Evolutionary conservation across 2,329 filamentous ascomycete genomes (phyloP), one percentile per base, ranked within the genome.

Genomic region (Scorias spongiosa): DNA sequence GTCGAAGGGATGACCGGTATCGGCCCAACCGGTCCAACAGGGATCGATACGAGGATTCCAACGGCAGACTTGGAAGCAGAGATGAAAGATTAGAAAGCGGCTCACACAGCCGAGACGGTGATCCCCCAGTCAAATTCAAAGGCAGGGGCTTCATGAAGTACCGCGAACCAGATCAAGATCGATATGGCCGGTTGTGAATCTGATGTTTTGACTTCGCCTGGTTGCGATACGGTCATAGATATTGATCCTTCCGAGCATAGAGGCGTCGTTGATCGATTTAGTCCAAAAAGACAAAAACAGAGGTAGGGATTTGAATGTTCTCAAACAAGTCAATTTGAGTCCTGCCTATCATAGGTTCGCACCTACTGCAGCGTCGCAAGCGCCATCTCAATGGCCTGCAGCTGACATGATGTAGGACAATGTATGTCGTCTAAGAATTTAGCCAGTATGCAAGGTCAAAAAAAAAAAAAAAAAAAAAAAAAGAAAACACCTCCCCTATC

Each of bases 61-160:
- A 68, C 51, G 42, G 67, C 58, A 43, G 68, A 59, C n/a, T 70
- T 55, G 55, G 47, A 17, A 49, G 46, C 39, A 48, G 42, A 29
- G 49, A 49, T 14, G 48, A 49, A 2, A 46, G 52, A 34, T 46
- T 52, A 10, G 51, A 49, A 11, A 49, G 49, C 14, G 53, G 44
- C 15, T 44, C 44, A 26, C 47, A 43, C 10, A 50, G 49, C 15
- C 49, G 51, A 36, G 55, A 56, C 12, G 47, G 54, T n/a, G 60
- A 55, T 11, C 50, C 54, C 38, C 54, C 56, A 3, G 57, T 65
- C 26, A 61, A 63, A 47, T 64, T 62, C 52, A 64, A 65, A 45
- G 63, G 62, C n/a, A 45, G 63, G 38, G 63, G 63, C 14, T 55
- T 56, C 29, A 65, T 65, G 62, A 62, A 61, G 41, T 63, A 55